Conservation (phyloP, 768 basidiomycete genomes). For the Agrocybe praecox region DNA sequence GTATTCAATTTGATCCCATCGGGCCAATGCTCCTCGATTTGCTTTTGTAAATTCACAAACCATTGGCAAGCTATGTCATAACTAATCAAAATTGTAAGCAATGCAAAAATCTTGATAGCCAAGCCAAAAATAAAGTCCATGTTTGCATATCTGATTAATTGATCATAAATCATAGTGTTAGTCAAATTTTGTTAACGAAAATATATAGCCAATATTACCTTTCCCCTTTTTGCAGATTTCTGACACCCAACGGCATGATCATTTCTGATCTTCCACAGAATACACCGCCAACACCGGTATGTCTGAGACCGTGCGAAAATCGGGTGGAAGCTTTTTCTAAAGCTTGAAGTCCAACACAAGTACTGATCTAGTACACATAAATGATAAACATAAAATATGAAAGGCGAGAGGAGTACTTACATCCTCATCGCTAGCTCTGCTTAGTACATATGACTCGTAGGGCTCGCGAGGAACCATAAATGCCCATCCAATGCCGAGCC, state of each 20-base stretch:
- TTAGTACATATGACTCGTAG: not conserved
- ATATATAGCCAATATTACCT: constrained; percentile 12
- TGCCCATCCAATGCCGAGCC: not conserved
- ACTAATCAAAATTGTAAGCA: constrained; percentile 9
- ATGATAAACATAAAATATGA: too few species aligned
- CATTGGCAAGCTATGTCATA: constrained; percentile 14
- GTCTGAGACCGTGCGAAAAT: constrained; percentile 19
- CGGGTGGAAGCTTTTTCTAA: constrained; percentile 23
- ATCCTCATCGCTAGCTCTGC: constrained; percentile 2
- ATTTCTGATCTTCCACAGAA: constrained; percentile 26
- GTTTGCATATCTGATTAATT: constrained; percentile 27
- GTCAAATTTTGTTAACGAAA: not conserved
- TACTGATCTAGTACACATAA: constrained; percentile 23
- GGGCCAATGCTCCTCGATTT: constrained; percentile 8
- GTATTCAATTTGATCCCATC: not conserved
- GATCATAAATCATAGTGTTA: not conserved
- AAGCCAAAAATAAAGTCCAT: constrained; percentile 26
- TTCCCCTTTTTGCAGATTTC: constrained; percentile 34
- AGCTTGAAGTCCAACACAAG: constrained; percentile 28
- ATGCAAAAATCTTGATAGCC: not conserved
- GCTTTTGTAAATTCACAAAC: constrained; percentile 23
- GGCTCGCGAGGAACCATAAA: constrained; percentile 2
- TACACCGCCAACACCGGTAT: constrained; percentile 25
- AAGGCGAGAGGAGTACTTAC: not conserved
- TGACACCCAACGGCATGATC: constrained; percentile 14